Conservation (phyloP, 208 protist genomes). For the Porcisia hertigi region DNA sequence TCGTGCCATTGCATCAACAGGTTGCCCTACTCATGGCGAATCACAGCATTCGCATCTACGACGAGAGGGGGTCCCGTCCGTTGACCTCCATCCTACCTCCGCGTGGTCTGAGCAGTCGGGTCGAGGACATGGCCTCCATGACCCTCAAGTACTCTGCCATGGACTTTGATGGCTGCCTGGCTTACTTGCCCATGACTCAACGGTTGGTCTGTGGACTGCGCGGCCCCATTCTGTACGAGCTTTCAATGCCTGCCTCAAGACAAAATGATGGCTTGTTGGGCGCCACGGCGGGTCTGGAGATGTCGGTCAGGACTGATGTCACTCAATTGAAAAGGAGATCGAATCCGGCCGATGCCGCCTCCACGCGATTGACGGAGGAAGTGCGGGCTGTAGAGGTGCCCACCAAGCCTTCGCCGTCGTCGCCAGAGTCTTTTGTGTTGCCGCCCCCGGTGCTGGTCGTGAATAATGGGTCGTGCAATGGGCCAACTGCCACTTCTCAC, state of each 20-base stretch:
- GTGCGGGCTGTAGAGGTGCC: neutral
- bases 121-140: constrained; percentile 63
- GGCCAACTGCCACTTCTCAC: neutral
- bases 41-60: constrained; percentile 75
- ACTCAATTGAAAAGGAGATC: neutral
- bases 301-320: neutral
- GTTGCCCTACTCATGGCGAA: constrained; percentile 68
- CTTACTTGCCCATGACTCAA: constrained; percentile 45
- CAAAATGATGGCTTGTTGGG: too few relatives aligned
- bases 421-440: constrained; percentile 6
- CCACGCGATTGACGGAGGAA: neutral
- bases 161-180: constrained; percentile 71
- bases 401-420: neutral
- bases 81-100: constrained; percentile 54
- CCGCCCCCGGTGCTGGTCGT: neutral
- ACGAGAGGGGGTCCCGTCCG: constrained; percentile 61
- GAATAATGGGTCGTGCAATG: neutral
- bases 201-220: constrained; percentile 73
- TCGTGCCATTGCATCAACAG: constrained; percentile 48
- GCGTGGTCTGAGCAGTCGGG: constrained; percentile 37
- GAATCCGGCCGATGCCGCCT: neutral
- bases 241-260: neutral
- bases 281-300: neutral
- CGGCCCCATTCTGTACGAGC: constrained; percentile 68
- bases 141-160: constrained; percentile 55